Evolutionary conservation across 345 rosid genomes (phyloP), one percentile per base, ranked within the genome.

Genomic region (Syzygium jambos): DNA sequence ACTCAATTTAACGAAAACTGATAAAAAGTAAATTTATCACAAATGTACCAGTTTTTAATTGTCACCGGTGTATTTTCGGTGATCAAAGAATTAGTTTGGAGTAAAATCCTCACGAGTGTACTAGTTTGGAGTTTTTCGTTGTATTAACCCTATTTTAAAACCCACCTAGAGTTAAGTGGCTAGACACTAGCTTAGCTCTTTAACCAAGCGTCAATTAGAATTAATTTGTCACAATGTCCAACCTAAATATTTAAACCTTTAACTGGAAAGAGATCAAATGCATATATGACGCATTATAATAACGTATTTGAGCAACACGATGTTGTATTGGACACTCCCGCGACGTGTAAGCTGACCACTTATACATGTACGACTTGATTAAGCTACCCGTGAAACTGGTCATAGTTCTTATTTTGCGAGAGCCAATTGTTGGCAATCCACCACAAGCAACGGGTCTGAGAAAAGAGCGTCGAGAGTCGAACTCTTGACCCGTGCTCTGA

Each of bases 381-480:
- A 0, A 2, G 23, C 21, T 73, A 73, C 21, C 23, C 3, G 2
- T 9, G 22, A 73, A 34, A 73, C 1, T 0, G 41, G 49, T 25
- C 14, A 34, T 34, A 16, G 22, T 34, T 9, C 46, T 16, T 68
- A 34, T 8, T 17, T 68, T 0, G 78, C 8, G 23, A 68, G 13
- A 38, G 14, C 25, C 25, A 1, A 19, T 73, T 73, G 27, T 34
- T 34, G 25, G 19, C 9, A 38, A 34, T 38, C 1, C 49, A 17
- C 3, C 25, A 5, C 1, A 0, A 5, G 49, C 11, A 9, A 23
- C 10, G n/a, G n/a, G n/a, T 12, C 25, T 4, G n/a, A 57, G 25
- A 23, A 29, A 57, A 25, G 14, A 23, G 63, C 11, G 5, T 5
- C 13, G 6, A 5, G 46, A 38, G 80, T 11, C 1, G 4, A 73